phyloP scores from a whole-genome alignment of 2,329 filamentous ascomycete genomes.

The Dactylellina sp. region DNA sequence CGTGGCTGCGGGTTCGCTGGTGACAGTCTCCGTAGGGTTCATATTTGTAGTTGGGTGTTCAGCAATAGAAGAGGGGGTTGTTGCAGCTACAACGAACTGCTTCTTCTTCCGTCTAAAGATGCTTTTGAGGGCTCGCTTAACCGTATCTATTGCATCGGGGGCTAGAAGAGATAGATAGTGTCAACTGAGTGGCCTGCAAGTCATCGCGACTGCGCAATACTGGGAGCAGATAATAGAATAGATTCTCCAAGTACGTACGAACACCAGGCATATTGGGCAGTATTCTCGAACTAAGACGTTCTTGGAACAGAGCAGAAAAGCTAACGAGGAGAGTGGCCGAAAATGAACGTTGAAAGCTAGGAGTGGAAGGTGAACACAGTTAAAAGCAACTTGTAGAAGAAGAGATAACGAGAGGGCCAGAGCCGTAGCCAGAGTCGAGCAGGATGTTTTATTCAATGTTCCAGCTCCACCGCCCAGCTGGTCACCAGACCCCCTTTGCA shows the following conservation, averaged over 20 bases:
- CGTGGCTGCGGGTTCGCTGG: background rate
- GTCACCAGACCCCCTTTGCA: too few species aligned
- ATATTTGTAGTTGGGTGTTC: background rate
- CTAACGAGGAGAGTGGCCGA: too few species aligned
- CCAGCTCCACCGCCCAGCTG: background rate
- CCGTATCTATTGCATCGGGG: background rate
- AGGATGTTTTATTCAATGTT: background rate
- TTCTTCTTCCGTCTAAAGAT: background rate
- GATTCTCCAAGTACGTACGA: background rate
- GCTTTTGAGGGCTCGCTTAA: background rate
- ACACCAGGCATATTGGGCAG: constrained; percentile 1
- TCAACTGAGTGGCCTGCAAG: background rate
- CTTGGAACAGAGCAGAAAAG: too few species aligned
- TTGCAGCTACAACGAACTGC: background rate
- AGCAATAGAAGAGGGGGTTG: background rate
- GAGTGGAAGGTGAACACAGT: background rate
- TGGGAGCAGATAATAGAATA: too few species aligned
- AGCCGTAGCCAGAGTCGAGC: background rate
- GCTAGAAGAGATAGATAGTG: background rate
- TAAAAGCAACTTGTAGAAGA: background rate
- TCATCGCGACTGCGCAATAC: background rate
- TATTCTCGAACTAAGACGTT: too few species aligned
- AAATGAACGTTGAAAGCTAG: background rate
- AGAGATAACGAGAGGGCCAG: background rate
- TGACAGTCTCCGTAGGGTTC: background rate